These are phyloP conservation scores for Tausonia pullulans DNA, from an alignment of 1,284 basidiomycete species.

Conservation along the genomic window DNA sequence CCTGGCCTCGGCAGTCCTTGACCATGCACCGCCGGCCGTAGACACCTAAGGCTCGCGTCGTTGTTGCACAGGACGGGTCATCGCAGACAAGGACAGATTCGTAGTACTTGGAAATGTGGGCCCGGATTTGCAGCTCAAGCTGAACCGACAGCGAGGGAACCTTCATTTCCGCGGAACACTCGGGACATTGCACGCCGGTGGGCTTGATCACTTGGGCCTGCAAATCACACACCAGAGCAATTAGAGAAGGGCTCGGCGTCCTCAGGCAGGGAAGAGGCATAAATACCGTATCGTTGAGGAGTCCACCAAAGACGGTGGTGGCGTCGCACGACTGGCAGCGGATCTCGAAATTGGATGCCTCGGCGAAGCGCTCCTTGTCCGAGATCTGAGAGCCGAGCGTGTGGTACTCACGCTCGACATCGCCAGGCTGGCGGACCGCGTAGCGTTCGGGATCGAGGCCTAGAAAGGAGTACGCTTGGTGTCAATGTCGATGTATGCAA, in stretches of 20 bases:
- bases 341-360: constrained; percentile 55
- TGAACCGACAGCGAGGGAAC: constrained; percentile 62
- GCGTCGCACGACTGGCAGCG: constrained; percentile 63
- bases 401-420: constrained; percentile 59
- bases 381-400: constrained; percentile 83
- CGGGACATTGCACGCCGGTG: constrained; percentile 43
- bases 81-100: constrained; percentile 80
- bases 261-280: background rate
- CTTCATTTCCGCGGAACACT: constrained; percentile 49
- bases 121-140: constrained; percentile 72
- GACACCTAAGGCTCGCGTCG: constrained; percentile 75
- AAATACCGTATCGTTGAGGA: constrained; percentile 53
- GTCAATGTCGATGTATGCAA: background rate
- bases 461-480: constrained; percentile 25
- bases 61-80: constrained; percentile 72
- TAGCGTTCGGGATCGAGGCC: constrained; percentile 79
- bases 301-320: constrained; percentile 50
- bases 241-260: too few relatives aligned
- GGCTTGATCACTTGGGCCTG: constrained; percentile 31
- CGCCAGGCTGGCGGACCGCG: constrained; percentile 39
- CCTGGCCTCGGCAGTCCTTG: constrained; percentile 53
- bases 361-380: constrained; percentile 74
- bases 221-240: background rate
- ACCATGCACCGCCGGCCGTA: constrained; percentile 71
- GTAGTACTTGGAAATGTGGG: constrained; percentile 71